These are phyloP conservation scores for Porogramme epimiltina DNA, from an alignment of 1,284 basidiomycete genomes.

Conservation along the genomic window DNA sequence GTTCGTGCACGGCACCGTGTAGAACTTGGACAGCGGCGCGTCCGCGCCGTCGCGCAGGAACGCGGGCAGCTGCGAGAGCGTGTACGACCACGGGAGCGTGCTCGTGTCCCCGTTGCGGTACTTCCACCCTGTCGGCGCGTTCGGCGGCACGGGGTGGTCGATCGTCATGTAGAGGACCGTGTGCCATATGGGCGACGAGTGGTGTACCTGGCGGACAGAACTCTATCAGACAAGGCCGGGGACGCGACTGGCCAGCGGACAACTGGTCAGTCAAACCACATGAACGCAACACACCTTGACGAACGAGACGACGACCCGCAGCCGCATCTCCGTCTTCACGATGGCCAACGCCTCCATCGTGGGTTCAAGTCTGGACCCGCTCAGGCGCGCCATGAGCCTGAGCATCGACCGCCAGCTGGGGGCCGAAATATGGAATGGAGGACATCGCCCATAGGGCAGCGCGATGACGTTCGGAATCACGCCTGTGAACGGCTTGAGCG, in stretches of 20 bases:
- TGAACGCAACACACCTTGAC: slow-evolving; percentile 51
- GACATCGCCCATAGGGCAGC: slow-evolving; percentile 65
- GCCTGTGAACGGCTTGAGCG: slow-evolving; percentile 47
- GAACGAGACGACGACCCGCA: slow-evolving; percentile 77
- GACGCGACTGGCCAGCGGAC: not conserved
- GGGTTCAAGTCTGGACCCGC: slow-evolving; percentile 68
- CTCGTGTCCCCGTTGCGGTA: slow-evolving; percentile 61
- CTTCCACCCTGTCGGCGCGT: slow-evolving; percentile 44
- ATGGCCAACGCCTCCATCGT: slow-evolving; percentile 65
- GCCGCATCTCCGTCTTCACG: slow-evolving; percentile 55
- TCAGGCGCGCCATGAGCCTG: slow-evolving; percentile 70
- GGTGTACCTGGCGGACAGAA: slow-evolving; percentile 48
- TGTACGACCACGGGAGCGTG: slow-evolving; percentile 71
- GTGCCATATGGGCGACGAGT: slow-evolving; percentile 62
- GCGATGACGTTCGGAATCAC: slow-evolving; percentile 71
- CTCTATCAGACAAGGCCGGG: not conserved
- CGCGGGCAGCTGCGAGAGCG: slow-evolving; percentile 55
- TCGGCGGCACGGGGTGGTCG: slow-evolving; percentile 60
- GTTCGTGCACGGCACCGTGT: slow-evolving; percentile 63
- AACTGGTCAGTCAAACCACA: not conserved
- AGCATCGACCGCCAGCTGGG: slow-evolving; percentile 72
- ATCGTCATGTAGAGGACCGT: slow-evolving; percentile 75
- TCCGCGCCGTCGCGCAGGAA: slow-evolving; percentile 66
- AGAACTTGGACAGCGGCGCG: slow-evolving; percentile 63
- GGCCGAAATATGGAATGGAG: slow-evolving; percentile 71